Evolutionary conservation across 2,329 filamentous ascomycete genomes (phyloP).

Genomic region (Aspergillus fijiensis): DNA sequence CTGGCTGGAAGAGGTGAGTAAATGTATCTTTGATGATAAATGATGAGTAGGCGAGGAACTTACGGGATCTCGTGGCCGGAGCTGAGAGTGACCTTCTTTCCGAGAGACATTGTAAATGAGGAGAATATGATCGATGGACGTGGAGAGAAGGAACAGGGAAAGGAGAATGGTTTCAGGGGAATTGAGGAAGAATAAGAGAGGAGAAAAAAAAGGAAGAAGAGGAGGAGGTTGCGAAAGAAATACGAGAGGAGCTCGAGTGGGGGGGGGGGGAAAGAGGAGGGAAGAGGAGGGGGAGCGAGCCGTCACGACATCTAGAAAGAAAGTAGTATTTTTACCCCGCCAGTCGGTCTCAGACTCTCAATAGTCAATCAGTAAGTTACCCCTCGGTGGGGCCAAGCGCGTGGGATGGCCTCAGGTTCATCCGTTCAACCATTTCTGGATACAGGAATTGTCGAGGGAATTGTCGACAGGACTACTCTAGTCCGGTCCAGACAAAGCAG

Average conservation of each 20-base stretch:
- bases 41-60: conserved; percentile 12
- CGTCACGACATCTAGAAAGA: neutral
- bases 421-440: neutral
- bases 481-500: neutral
- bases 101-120: conserved; percentile 39
- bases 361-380: neutral
- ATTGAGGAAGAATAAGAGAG: neutral
- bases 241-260: conserved; percentile 1
- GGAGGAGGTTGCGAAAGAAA: conserved; percentile 3
- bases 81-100: conserved; percentile 41
- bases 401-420: neutral
- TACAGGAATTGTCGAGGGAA: neutral
- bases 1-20: conserved; percentile 26
- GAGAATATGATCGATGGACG: neutral
- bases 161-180: conserved; percentile 5
- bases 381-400: neutral
- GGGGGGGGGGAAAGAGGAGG: neutral
- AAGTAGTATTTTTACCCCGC: neutral
- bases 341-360: neutral
- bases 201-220: neutral
- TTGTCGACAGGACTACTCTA: neutral
- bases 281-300: neutral
- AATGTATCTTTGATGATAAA: neutral
- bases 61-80: conserved; percentile 41
- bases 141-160: neutral